Percentiles rank a stretch among this genome's conserved stretches.
Evolutionary conservation across 148 eudicot species (phyloP).

Genomic region (Vaccinium corymbosum): DNA sequence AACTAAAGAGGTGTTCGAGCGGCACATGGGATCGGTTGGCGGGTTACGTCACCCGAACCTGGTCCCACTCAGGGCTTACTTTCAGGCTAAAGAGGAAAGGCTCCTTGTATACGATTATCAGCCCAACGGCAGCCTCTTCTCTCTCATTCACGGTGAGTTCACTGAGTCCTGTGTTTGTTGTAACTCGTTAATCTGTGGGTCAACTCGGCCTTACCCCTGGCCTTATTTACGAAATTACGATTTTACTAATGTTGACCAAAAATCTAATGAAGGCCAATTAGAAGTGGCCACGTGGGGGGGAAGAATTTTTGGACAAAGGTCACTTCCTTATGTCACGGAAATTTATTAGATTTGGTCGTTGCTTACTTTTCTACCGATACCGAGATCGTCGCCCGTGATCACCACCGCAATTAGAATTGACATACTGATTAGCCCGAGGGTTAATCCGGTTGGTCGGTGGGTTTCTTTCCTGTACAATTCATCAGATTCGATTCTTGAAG

Average conservation of each 20-base stretch:
- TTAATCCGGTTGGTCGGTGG: too few species aligned
- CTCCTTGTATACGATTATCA: conserved; percentile 74
- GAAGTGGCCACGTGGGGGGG: not conserved
- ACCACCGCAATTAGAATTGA: not conserved
- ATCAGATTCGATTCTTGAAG: too few species aligned
- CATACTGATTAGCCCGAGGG: not conserved
- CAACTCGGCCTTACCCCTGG: too few species aligned
- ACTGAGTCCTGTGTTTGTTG: too few species aligned
- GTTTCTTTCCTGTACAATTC: too few species aligned
- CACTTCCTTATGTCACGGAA: not conserved
- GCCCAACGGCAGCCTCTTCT: conserved; percentile 88
- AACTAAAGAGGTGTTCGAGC: conserved; percentile 47
- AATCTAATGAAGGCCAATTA: not conserved
- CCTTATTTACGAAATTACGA: too few species aligned
- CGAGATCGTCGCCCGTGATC: not conserved
- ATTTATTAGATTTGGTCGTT: not conserved
- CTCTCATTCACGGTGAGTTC: conserved; percentile 67
- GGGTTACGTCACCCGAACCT: conserved; percentile 76
- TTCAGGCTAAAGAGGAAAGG: conserved; percentile 73
- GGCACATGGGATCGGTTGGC: conserved; percentile 68
- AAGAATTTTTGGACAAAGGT: not conserved
- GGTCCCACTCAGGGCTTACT: conserved; percentile 74
- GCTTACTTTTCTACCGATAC: not conserved
- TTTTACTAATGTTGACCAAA: not conserved
- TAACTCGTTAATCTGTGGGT: not conserved